A percentile compares a stretch with the other conserved stretches of the same genome.
These are phyloP conservation scores for Sarocladiaceae sp. DNA, from an alignment of 2,329 filamentous ascomycete species.

Conservation along the genomic window DNA sequence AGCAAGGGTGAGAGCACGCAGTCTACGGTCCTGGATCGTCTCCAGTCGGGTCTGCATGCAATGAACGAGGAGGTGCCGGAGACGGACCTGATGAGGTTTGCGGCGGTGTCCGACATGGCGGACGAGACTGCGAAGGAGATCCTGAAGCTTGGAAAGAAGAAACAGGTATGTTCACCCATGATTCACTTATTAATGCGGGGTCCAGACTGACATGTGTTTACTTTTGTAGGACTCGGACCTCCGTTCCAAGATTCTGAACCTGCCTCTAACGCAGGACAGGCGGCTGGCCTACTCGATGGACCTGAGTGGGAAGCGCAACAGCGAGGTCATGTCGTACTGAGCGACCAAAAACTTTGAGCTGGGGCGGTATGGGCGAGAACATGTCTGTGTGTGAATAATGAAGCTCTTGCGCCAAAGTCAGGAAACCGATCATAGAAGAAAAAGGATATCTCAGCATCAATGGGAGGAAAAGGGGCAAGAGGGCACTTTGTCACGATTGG, in stretches of 20 bases:
- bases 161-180: conserved; percentile 40
- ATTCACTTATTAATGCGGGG: too few relatives aligned
- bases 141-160: conserved; percentile 46
- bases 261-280: conserved; percentile 67
- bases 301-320: conserved; percentile 63
- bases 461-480: too few relatives aligned
- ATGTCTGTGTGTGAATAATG: background rate
- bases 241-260: conserved; percentile 40
- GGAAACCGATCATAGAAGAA: background rate
- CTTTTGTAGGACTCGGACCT: conserved; percentile 31
- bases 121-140: conserved; percentile 63
- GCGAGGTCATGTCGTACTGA: conserved; percentile 50
- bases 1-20: conserved; percentile 34
- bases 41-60: conserved; percentile 50
- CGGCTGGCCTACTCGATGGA: conserved; percentile 65
- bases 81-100: conserved; percentile 47
- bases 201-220: conserved; percentile 16
- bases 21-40: conserved; percentile 44
- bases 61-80: conserved; percentile 41
- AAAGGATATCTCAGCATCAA: too few relatives aligned
- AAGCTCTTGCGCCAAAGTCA: background rate
- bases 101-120: conserved; percentile 78
- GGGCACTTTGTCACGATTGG: too few relatives aligned
- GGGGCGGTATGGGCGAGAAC: too few relatives aligned
- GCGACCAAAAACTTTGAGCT: too few relatives aligned